A percentile compares a stretch with the other conserved stretches of the same genome.
phyloP scores from a whole-genome alignment of 305 asterid genomes.

The Fraxinus angustifolia region DNA sequence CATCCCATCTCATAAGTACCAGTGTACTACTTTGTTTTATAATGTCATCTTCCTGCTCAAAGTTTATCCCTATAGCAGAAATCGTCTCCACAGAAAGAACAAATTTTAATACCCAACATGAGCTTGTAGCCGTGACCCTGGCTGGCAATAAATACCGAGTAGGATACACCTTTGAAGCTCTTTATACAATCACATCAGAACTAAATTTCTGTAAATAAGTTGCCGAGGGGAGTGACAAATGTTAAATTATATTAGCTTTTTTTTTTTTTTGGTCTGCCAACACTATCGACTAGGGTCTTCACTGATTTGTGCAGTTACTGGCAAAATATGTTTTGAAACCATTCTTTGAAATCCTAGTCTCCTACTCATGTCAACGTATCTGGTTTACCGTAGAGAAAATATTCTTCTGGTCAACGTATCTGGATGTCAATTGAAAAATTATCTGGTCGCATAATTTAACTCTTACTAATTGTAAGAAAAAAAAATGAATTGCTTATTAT shows the following conservation, averaged over 20 bases:
- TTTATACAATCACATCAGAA: not conserved
- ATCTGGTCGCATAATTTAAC: not conserved
- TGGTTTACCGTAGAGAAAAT: not conserved
- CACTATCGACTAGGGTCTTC: not conserved
- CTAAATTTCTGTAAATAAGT: not conserved
- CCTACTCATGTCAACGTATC: not conserved
- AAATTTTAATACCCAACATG: not conserved
- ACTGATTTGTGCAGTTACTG: not conserved
- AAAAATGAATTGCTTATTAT: not conserved
- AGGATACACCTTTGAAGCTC: not conserved
- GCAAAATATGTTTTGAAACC: not conserved
- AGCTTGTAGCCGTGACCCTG: not conserved
- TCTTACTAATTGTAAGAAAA: not conserved
- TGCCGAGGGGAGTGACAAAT: not conserved
- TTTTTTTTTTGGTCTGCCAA: not conserved
- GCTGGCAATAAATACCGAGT: not conserved
- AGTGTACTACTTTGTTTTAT: not conserved
- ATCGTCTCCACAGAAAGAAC: not conserved
- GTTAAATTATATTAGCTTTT: not conserved
- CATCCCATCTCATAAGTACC: not conserved
- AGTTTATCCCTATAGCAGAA: not conserved
- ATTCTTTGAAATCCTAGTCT: not conserved
- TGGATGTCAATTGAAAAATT: not conserved
- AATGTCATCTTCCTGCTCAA: not conserved
- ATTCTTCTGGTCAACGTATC: too few species aligned